Conservation (phyloP, 257 asterid genomes). For the Ligustrum vulgare region DNA sequence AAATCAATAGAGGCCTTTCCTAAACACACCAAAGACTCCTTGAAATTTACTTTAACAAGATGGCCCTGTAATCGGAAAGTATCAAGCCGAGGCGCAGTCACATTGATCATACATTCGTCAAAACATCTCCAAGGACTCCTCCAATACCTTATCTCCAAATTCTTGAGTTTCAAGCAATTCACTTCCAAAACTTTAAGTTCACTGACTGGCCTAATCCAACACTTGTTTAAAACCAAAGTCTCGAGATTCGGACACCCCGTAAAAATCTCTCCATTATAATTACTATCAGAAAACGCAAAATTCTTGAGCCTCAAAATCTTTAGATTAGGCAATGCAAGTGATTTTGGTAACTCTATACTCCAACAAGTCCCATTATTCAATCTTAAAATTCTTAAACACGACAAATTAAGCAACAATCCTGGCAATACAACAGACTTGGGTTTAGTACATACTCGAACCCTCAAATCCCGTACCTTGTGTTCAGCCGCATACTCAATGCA, state of each 20-base stretch:
- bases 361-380: slow-evolving; percentile 29
- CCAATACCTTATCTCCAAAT: slow-evolving; percentile 45
- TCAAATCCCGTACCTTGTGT: slow-evolving; percentile 43
- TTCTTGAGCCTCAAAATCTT: slow-evolving; percentile 42
- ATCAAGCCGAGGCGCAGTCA: slow-evolving; percentile 47
- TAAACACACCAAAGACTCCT: slow-evolving; percentile 28
- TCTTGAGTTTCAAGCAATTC: slow-evolving; percentile 36
- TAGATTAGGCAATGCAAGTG: slow-evolving; percentile 36
- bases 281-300: slow-evolving; percentile 32
- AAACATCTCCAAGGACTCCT: slow-evolving; percentile 52
- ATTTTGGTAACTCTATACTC: slow-evolving; percentile 39
- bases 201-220: slow-evolving; percentile 32
- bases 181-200: slow-evolving; percentile 34
- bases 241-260: slow-evolving; percentile 48
- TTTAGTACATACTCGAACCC: slow-evolving; percentile 21
- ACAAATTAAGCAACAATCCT: slow-evolving; percentile 21
- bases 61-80: slow-evolving; percentile 41
- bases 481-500: slow-evolving; percentile 41
- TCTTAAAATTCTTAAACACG: slow-evolving; percentile 25
- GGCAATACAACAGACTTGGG: slow-evolving; percentile 33
- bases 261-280: slow-evolving; percentile 37
- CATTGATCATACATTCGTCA: slow-evolving; percentile 36
- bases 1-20: slow-evolving; percentile 37
- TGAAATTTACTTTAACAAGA: slow-evolving; percentile 37
- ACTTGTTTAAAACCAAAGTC: slow-evolving; percentile 40